Conservation (phyloP, 441 rosid species). For the Jatropha multifida region DNA sequence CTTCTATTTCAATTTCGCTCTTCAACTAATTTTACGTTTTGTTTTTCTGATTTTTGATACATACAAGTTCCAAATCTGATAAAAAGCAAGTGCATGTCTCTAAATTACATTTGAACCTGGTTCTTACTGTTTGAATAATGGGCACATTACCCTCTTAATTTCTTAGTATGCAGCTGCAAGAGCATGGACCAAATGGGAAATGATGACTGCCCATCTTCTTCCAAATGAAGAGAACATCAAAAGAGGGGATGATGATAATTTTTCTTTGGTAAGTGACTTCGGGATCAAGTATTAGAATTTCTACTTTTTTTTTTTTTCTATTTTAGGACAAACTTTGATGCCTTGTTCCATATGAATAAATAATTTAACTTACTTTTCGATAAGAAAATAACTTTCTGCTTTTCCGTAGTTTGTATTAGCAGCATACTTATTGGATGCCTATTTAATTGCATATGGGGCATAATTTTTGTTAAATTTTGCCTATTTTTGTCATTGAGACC, state of each 20-base stretch:
- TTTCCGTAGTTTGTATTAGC: neutral
- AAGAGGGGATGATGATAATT: constrained; percentile 80
- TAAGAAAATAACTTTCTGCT: neutral
- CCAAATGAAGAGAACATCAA: constrained; percentile 75
- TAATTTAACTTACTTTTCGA: neutral
- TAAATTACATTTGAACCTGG: neutral
- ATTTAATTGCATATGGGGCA: neutral
- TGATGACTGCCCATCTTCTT: constrained; percentile 90
- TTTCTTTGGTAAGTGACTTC: constrained; percentile 66
- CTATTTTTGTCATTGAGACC: too few species aligned
- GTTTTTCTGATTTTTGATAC: neutral
- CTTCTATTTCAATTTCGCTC: neutral
- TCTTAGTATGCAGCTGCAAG: constrained; percentile 85
- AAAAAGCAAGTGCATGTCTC: neutral
- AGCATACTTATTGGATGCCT: neutral
- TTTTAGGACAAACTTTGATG: neutral
- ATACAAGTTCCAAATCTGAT: neutral
- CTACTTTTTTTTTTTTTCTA: neutral
- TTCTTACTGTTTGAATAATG: constrained; percentile 1
- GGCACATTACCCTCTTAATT: constrained; percentile 22
- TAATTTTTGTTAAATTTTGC: too few species aligned
- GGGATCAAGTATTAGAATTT: constrained; percentile 9
- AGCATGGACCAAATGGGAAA: constrained; percentile 97
- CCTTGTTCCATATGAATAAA: neutral
- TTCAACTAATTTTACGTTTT: neutral